Evolutionary conservation across 1,284 basidiomycete species (phyloP), one percentile per base, ranked within the genome.

Genomic region (Irpex sp.): DNA sequence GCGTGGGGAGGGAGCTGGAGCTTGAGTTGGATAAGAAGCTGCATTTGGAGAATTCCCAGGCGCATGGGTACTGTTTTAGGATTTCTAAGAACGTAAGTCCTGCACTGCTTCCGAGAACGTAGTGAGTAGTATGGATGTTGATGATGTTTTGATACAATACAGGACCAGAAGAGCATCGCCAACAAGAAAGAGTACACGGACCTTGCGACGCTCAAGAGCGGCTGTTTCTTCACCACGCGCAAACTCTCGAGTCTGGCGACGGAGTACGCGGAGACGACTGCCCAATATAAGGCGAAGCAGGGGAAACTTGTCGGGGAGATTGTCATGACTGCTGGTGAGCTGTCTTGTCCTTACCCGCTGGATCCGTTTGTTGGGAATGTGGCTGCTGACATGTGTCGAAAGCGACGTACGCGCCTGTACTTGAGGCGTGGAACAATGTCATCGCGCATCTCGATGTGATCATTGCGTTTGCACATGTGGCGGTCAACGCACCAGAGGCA

Each of bases 1-100:
- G 80, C 2, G 90, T 89, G 0, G 93, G 91, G 5, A 77, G 81
- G 5, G 92, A 95, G 59, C 81, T 98, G 1, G 84, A 82, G 3
- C 72, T 99, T n/a, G 95, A 97, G 39, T 84, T 94, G 1, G 94
- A 97, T 72, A 97, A 98, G 79, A 98, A 98, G 78, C 79, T 99
- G 17, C 96, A 98, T 76, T 81, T 99, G 37, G 97, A 99, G 78
- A 97, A 97, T 71, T 94, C 92, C 65, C 84, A 86, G 63, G 85
- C 88, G 4, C 95, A 98, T 73, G 96, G 96, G 3, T 97, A 98
- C 74, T 96, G 93, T 70, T 93, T 99, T 77, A 82, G 97, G 21
- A 77, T 99, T 46, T 97, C 95, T 5, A 97, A 97, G 75, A 92
- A 87, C 63, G 93, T 94, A 74, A 46, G 85, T 83, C n/a, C 21